Percentiles rank a stretch among this genome's conserved stretches.
phyloP scores from a whole-genome alignment of 805 yeast species.

The Tanozyma kutaoensis region DNA sequence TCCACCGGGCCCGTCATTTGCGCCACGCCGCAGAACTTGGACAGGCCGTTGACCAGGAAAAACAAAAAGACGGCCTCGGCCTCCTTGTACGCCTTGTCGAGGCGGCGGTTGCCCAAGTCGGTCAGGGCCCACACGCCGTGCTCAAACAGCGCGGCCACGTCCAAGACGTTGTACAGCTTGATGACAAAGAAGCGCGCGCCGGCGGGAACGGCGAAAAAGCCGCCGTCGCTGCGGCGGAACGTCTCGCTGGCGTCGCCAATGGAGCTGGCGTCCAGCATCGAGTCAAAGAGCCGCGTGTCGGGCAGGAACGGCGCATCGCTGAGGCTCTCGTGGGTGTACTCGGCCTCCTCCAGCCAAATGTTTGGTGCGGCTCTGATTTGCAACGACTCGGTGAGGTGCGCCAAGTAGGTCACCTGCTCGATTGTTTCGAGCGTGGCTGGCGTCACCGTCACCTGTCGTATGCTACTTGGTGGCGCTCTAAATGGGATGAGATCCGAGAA shows the following conservation, averaged over 20 bases:
- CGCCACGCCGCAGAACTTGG: conserved; percentile 45
- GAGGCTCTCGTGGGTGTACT: no score
- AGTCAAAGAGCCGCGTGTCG: no score
- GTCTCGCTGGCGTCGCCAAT: no score
- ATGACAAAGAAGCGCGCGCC: conserved; percentile 32
- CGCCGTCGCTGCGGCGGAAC: no score
- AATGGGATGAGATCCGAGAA: not conserved
- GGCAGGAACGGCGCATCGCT: no score
- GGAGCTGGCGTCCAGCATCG: no score
- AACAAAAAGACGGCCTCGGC: conserved; percentile 25
- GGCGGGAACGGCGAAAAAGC: not conserved
- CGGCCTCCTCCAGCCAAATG: no score
- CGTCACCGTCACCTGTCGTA: conserved; percentile 1
- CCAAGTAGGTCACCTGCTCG: conserved; percentile 1
- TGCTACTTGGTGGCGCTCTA: not conserved
- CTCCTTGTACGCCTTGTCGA: conserved; percentile 28
- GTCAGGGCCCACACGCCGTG: conserved; percentile 50
- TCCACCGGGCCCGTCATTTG: conserved; percentile 32
- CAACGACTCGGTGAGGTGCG: conserved; percentile 1
- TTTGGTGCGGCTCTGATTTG: conserved; percentile 2
- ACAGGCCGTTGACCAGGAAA: conserved; percentile 46
- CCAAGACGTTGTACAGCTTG: conserved; percentile 36
- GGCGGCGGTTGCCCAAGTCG: conserved; percentile 38
- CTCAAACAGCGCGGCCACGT: conserved; percentile 34
- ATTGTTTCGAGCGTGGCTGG: conserved; percentile 1